Percentiles rank a stretch among this genome's conserved stretches.
These are phyloP conservation scores for Aspergillus avenaceus DNA, from an alignment of 495 filamentous ascomycete genomes.

Conservation along the genomic window DNA sequence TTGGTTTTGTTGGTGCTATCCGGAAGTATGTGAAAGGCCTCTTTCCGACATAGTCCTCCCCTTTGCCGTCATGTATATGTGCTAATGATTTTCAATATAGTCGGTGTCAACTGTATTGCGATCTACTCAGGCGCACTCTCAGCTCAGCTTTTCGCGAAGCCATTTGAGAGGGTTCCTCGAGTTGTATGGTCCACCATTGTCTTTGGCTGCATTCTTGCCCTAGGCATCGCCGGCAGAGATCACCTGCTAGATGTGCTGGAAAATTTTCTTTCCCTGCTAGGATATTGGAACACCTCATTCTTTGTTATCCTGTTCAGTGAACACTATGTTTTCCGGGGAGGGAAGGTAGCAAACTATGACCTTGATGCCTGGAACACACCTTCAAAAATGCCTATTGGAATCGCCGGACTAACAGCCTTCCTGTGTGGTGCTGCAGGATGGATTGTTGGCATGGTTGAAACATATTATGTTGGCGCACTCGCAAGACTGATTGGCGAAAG, in stretches of 20 bases:
- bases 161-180: constrained; percentile 37
- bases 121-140: constrained; percentile 40
- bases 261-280: constrained; percentile 55
- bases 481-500: constrained; percentile 20
- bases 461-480: constrained; percentile 28
- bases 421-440: constrained; percentile 29
- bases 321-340: constrained; percentile 56
- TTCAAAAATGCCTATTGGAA: constrained; percentile 25
- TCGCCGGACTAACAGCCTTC: constrained; percentile 27
- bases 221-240: constrained; percentile 39
- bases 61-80: background rate
- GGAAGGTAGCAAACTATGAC: constrained; percentile 38
- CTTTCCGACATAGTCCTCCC: background rate
- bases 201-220: constrained; percentile 33
- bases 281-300: constrained; percentile 58
- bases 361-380: constrained; percentile 33
- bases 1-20: constrained; percentile 53
- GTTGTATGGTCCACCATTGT: constrained; percentile 39
- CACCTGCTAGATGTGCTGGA: constrained; percentile 36
- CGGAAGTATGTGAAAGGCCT: constrained; percentile 23
- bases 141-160: constrained; percentile 36
- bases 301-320: constrained; percentile 56
- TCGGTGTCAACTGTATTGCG: constrained; percentile 38
- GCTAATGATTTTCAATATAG: constrained; percentile 8
- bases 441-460: constrained; percentile 38